These are phyloP conservation scores for Xylariaceae sp. DNA, from an alignment of 2,329 filamentous ascomycete genomes.

Conservation along the genomic window DNA sequence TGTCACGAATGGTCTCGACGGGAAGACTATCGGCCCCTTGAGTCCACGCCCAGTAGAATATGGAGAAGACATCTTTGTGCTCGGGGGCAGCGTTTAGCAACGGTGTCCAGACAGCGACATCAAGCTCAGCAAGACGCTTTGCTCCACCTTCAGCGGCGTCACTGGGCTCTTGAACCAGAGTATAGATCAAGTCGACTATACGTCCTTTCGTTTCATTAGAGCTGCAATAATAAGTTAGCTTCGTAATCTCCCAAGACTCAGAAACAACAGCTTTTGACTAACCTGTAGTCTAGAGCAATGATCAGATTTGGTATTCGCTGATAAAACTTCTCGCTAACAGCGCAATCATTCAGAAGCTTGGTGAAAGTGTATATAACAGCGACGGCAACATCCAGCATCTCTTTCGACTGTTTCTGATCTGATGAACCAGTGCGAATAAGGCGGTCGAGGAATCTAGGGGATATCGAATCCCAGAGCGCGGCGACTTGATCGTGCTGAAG, in stretches of 20 bases:
- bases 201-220: conserved; percentile 48
- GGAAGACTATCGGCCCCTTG: conserved; percentile 37
- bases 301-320: conserved; percentile 52
- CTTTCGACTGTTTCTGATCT: conserved; percentile 44
- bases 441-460: conserved; percentile 61
- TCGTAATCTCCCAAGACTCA: too few relatives aligned
- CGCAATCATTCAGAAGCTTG: conserved; percentile 49
- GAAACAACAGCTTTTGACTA: too few relatives aligned
- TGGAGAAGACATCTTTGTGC: conserved; percentile 50
- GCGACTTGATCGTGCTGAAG: conserved; percentile 44
- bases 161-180: conserved; percentile 48
- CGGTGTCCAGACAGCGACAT: conserved; percentile 48
- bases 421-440: conserved; percentile 51
- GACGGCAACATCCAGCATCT: conserved; percentile 62
- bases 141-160: conserved; percentile 40
- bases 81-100: conserved; percentile 55
- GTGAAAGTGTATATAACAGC: conserved; percentile 61
- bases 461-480: conserved; percentile 55
- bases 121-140: conserved; percentile 35
- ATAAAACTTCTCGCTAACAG: conserved; percentile 42
- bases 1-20: conserved; percentile 29
- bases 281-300: too few relatives aligned
- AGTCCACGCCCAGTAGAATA: conserved; percentile 55
- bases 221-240: too few relatives aligned
- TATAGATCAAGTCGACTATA: conserved; percentile 55